Evolutionary conservation across 2,329 filamentous ascomycete species (phyloP), one percentile per base, ranked within the genome.

Genomic region (Aspergillus ibericus): DNA sequence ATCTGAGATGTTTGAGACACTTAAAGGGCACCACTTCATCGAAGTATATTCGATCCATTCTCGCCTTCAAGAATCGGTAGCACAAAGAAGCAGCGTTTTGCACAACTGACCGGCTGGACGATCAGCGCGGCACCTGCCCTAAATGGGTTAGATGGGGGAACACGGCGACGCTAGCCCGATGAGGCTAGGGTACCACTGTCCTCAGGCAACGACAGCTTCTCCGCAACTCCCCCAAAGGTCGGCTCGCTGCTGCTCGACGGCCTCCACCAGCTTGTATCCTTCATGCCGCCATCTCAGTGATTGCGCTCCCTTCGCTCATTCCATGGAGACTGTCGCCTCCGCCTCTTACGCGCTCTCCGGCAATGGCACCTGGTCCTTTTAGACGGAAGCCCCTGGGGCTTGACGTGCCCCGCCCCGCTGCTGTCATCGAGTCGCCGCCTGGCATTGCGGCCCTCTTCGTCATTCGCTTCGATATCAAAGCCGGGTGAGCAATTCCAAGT

Each of bases 391-490:
- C 70, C 54, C 52, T 72, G 61, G 69, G 68, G 52, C 70, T 74
- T 58, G 75, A 77, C 59, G 56, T 74, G 56, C 68, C 71, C 58
- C 68, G 68, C 56, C 63, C 61, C 25, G 61, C 69, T 62, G 56
- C 66, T 22, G 63, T 70, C 44, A 29, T 29, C 58, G 76, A 77
- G 58, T 68, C 73, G 59, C 77, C 76, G 25, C 80, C 80, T 20
- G 70, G 73, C 54, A 85, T 93, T 70, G 88, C 89, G 38, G 92
- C 92, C 32, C 83, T 96, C 35, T 96, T 96, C 75, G 83, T 96
- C 62, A 93, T 96, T 76, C 87, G 90, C 71, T 96, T 96, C 78
- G 92, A 96, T 77, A 89, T 93, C 78, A 95, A 93, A 75, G 89
- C 92, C 69, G 92, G 92, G 80, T 96, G 88, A 77, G 75, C 60